Conservation (phyloP, 192 early-diverging fungal genomes). For the Jimgerdemannia flammicorona region DNA sequence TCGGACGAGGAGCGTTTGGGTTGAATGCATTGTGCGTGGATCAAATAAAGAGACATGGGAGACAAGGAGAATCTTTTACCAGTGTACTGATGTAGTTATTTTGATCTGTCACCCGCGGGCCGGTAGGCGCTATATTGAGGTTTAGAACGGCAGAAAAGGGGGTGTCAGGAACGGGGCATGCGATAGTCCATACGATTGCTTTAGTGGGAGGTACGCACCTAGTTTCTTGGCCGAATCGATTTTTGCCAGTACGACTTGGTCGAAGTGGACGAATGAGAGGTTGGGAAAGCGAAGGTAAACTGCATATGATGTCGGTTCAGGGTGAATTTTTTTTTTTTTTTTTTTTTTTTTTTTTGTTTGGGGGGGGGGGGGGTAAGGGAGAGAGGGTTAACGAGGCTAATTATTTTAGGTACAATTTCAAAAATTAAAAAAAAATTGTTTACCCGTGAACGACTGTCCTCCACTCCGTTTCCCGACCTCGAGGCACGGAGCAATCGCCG, state of each 20-base stretch:
- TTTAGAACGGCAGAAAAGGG: background rate
- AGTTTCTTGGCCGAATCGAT: background rate
- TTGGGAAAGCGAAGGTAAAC: background rate
- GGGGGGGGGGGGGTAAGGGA: too few relatives aligned
- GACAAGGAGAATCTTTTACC: background rate
- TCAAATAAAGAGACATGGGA: background rate
- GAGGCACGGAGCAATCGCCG: background rate
- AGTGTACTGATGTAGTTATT: background rate
- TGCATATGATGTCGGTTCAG: background rate
- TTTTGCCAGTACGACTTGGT: background rate
- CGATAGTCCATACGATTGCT: background rate
- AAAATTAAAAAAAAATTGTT: background rate
- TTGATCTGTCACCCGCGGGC: background rate
- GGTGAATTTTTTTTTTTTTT: background rate
- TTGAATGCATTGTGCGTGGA: background rate
- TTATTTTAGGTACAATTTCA: too few relatives aligned
- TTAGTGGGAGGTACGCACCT: background rate
- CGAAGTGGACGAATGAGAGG: background rate
- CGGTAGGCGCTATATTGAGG: background rate
- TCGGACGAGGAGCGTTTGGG: background rate
- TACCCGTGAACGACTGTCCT: background rate
- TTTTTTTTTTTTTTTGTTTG: background rate
- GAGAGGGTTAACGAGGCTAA: too few relatives aligned
- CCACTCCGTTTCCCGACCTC: background rate
- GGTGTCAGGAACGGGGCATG: background rate